phyloP scores from a whole-genome alignment of 1,284 basidiomycete genomes.

The Ceratobasidium sp. region DNA sequence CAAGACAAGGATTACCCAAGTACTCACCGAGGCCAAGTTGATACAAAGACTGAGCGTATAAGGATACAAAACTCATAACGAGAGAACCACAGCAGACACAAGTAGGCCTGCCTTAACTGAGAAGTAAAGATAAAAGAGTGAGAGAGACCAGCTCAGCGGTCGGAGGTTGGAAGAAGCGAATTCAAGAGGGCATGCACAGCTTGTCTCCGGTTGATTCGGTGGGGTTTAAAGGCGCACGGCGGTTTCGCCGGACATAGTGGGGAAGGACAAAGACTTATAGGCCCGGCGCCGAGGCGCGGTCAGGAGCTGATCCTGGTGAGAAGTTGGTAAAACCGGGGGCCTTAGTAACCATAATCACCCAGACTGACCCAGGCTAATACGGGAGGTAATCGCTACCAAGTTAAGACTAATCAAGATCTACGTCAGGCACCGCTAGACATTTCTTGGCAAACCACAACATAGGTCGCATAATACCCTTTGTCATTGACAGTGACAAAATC shows the following conservation, averaged over 20 bases:
- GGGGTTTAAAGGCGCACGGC: not conserved
- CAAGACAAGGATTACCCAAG: not conserved
- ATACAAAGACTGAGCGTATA: constrained; percentile 21
- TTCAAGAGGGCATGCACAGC: constrained; percentile 30
- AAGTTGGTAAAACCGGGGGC: not conserved
- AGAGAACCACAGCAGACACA: not conserved
- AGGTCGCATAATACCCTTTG: not conserved
- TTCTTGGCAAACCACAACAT: not conserved
- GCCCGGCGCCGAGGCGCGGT: not conserved
- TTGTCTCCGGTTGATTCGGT: constrained; percentile 4
- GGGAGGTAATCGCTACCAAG: constrained; percentile 5
- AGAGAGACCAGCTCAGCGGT: constrained; percentile 42
- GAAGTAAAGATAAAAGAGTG: constrained; percentile 22
- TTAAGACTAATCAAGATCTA: constrained; percentile 11
- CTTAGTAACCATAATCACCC: constrained; percentile 1
- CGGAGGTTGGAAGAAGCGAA: not conserved
- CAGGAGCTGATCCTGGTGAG: not conserved
- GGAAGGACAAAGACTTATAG: constrained; percentile 3
- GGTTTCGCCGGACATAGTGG: constrained; percentile 3
- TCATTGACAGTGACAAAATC: not conserved
- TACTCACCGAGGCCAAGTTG: constrained; percentile 35
- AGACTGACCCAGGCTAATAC: not conserved
- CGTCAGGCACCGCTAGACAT: not conserved
- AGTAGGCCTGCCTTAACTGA: constrained; percentile 33
- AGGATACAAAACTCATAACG: constrained; percentile 15